Base-by-base conservation (phyloP, 768 basidiomycete species). In the Nidularia sp. region DNA sequence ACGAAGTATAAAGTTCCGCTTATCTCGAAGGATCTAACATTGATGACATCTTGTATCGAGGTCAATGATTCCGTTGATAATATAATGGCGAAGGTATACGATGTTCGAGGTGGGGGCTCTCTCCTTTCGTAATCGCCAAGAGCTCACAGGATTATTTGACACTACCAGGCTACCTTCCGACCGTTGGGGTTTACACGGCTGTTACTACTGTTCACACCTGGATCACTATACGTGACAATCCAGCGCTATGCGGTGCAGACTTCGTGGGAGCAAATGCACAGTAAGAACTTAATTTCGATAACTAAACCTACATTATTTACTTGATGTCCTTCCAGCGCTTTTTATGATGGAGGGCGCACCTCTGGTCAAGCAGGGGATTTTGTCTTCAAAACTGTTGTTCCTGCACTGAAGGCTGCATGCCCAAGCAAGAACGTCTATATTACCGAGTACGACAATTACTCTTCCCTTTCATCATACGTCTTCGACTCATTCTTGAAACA, bases 261-360 rank as follows among this genome's bases (percentile, higher is more conserved):
- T 73, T 71, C 39, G 66, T 67, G 6, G 73, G 67, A 32, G 71
- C 71, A 5, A 74, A 74, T 55, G 70, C 73, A 1, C 70, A 73
- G 70, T 72, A 57, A 45, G 62, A 53, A 18, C 18, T 18, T 18
- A 18, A 18, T 18, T 18, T 18, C 18, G 18, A 18, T 18, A 18
- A 18, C 18, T 18, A 18, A 18, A 18, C 18, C 18, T 18, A 18
- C 18, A 18, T 18, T 18, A 18, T 18, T 18, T 18, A 18, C 18
- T 18, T 18, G 18, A 18, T 18, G 18, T 18, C 12, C 5, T 34
- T 15, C 15, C 46, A 73, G 73, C 47, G 70, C 69, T 3, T 73
- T 70, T 58, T 74, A 61, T 48, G 71, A 74, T 51, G 61, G 62
- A 4, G 62, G 63, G 9, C 54, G 60, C n/a, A 60, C 58, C 2